phyloP scores from a whole-genome alignment of 257 asterid species.

The Capsicum baccatum region DNA sequence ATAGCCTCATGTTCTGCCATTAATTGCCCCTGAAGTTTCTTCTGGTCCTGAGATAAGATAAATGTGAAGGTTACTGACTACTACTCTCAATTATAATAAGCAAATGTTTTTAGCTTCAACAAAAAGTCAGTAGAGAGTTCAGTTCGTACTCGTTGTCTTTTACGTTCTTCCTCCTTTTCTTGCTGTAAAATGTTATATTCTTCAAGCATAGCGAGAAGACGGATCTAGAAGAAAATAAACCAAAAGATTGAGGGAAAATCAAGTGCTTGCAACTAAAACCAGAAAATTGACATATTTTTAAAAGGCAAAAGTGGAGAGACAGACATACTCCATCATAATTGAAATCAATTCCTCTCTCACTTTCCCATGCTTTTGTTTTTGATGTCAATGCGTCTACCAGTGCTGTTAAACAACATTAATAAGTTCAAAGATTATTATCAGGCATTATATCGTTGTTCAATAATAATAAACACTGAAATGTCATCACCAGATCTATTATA shows the following conservation, averaged over 20 bases:
- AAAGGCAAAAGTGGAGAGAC: conserved; percentile 31
- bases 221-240: conserved; percentile 53
- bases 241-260: neutral
- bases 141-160: conserved; percentile 76
- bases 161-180: conserved; percentile 88
- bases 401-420: conserved; percentile 48
- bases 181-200: conserved; percentile 70
- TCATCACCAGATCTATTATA: neutral
- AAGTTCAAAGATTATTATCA: neutral
- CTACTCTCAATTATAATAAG: neutral
- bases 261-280: neutral
- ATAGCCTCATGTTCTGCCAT: conserved; percentile 58
- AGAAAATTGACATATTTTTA: neutral
- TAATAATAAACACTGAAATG: neutral
- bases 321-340: conserved; percentile 86
- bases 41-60: conserved; percentile 68
- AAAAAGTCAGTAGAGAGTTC: conserved; percentile 13
- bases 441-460: neutral
- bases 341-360: conserved; percentile 77
- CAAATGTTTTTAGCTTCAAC: neutral
- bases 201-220: conserved; percentile 86
- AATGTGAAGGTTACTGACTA: neutral
- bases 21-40: conserved; percentile 56
- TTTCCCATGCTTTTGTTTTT: conserved; percentile 83
- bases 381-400: conserved; percentile 91